Evolutionary conservation across 2,329 filamentous ascomycete genomes (phyloP).

Genomic region (Arthrobotrys conoides): DNA sequence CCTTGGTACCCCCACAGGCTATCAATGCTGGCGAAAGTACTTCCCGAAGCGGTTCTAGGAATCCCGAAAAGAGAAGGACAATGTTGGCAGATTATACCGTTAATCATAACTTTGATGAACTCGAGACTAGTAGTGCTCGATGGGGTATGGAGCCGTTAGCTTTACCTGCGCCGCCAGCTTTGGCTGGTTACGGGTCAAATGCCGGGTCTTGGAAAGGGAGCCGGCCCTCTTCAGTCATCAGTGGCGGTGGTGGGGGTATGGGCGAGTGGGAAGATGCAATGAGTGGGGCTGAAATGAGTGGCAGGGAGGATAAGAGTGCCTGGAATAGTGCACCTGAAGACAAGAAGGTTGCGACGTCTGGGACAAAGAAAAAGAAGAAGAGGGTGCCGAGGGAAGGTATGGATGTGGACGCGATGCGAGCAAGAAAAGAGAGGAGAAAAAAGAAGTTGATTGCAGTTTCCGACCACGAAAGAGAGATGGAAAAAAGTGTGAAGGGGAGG

Average conservation of each 20-base stretch:
- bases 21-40: slow-evolving; percentile 21
- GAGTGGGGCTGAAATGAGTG: slow-evolving; percentile 51
- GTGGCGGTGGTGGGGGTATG: slow-evolving; percentile 49
- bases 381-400: slow-evolving; percentile 62
- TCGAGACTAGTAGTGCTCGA: slow-evolving; percentile 50
- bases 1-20: slow-evolving; percentile 41
- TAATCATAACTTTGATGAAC: slow-evolving; percentile 52
- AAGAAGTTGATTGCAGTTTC: slow-evolving; percentile 52
- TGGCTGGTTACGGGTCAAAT: slow-evolving; percentile 58
- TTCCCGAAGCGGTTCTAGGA: slow-evolving; percentile 25
- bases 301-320: slow-evolving; percentile 62
- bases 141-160: slow-evolving; percentile 57
- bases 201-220: slow-evolving; percentile 55
- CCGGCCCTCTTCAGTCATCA: slow-evolving; percentile 44
- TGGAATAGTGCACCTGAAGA: slow-evolving; percentile 63
- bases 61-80: slow-evolving; percentile 56
- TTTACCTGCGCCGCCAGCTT: slow-evolving; percentile 57
- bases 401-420: slow-evolving; percentile 59
- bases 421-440: slow-evolving; percentile 50
- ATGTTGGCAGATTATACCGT: slow-evolving; percentile 51
- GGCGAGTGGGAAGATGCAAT: slow-evolving; percentile 60
- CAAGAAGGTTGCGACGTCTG: slow-evolving; percentile 60
- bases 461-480: slow-evolving; percentile 42
- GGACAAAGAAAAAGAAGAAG: slow-evolving; percentile 61
- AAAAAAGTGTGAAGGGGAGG: slow-evolving; percentile 50